A percentile compares a stretch with the other conserved stretches of the same genome.
phyloP scores from a whole-genome alignment of 768 basidiomycete species.

The Pleurotus citrinopileatus region DNA sequence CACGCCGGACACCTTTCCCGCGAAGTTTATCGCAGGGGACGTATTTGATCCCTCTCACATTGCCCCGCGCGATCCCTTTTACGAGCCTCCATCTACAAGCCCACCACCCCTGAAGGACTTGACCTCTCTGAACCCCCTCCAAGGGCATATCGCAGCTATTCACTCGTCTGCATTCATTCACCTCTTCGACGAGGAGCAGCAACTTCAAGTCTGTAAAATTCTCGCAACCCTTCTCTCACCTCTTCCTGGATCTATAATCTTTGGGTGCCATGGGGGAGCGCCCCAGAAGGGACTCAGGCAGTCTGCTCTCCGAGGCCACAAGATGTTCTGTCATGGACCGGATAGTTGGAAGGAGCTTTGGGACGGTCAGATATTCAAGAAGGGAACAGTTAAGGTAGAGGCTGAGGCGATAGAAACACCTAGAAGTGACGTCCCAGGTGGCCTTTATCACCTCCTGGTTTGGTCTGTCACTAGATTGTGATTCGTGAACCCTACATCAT shows the following conservation, averaged over 20 bases:
- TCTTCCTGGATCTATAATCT: conserved; percentile 41
- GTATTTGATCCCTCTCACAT: conserved; percentile 45
- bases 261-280: conserved; percentile 36
- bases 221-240: conserved; percentile 40
- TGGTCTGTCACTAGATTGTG: conserved; percentile 25
- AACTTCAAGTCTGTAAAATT: conserved; percentile 36
- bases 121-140: conserved; percentile 41
- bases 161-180: conserved; percentile 53
- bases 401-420: conserved; percentile 19
- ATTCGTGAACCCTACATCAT: no score
- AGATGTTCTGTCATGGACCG: conserved; percentile 34
- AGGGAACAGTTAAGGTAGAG: conserved; percentile 27
- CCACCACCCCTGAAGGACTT: conserved; percentile 27
- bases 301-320: conserved; percentile 1
- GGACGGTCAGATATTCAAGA: conserved; percentile 31
- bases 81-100: conserved; percentile 18
- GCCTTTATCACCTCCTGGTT: conserved; percentile 13
- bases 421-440: conserved; percentile 3
- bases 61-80: conserved; percentile 23
- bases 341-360: conserved; percentile 34
- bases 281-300: conserved; percentile 25
- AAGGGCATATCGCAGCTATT: conserved; percentile 44
- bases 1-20: conserved; percentile 49
- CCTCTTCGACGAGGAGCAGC: conserved; percentile 39
- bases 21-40: conserved; percentile 54